Base-by-base conservation (phyloP, 352 stramenopile species). In the Phytophthora uliginosa region DNA sequence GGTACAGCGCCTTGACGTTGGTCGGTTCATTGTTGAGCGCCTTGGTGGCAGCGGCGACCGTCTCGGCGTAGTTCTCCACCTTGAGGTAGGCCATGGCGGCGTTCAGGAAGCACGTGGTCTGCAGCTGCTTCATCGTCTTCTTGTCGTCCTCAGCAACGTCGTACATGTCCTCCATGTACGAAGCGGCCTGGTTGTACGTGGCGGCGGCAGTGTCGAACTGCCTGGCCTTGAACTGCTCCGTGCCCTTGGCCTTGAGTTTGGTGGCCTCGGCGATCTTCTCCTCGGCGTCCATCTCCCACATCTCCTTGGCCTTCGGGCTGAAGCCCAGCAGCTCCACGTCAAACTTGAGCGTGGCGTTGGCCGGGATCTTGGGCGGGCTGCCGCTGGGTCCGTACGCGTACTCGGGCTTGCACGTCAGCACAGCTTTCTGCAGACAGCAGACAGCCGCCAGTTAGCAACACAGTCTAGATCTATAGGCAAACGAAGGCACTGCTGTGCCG, bases 321-420 rank as follows among this genome's bases (percentile, higher is more conserved):
- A 98, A 99, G 52, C 88, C 93, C 28, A 99, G 73, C 54, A 99
- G 77, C 81, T 99, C 97, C 9, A 99, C 96, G 54, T 99, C 97
- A 78, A 99, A 99, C 74, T 98, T 93, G 18, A 99, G 79, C 59
- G 91, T 98, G 7, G 96, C 92, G 59, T 98, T 96, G n/a, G 86
- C 76, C 8, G 97, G 97, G 69, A 99, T 99, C 76, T 98, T 99
- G 0, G 95, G 95, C 33, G 95, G 95, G 59, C 83, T 97, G 42
- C 94, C 94, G 47, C 69, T 88, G 55, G 87, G 88, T 18, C 97
- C 96, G 79, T 99, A 99, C 26, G 91, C 97, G 73, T 99, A 99
- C 71, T 98, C 93, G 12, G 92, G 84, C 67, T 92, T 90, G 74
- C 96, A 97, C 53, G 91, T 95, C 17, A 99, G 76, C 63, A 98